Evolutionary conservation across 148 eudicot species (phyloP).

Genomic region (Chenopodium quinoa): DNA sequence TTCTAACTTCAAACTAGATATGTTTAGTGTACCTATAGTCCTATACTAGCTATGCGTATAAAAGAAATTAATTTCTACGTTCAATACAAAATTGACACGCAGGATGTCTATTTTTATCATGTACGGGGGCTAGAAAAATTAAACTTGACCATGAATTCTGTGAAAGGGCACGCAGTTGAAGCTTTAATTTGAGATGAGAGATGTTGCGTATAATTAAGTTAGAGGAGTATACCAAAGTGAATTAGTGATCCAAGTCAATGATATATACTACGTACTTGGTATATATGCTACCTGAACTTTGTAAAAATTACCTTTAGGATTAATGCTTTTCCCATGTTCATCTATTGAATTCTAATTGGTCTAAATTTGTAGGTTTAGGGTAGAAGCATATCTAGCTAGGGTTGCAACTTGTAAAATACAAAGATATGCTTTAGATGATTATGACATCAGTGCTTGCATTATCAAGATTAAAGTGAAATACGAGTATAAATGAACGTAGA

Average conservation of each 20-base stretch:
- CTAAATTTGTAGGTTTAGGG: not conserved
- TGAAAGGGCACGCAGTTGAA: too few species aligned
- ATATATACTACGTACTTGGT: too few species aligned
- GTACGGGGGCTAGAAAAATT: not conserved
- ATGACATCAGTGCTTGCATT: not conserved
- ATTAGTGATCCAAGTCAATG: not conserved
- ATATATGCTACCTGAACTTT: not conserved
- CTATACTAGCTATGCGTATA: too few species aligned
- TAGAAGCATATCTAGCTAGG: not conserved
- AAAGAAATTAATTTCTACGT: too few species aligned
- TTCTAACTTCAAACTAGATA: too few species aligned
- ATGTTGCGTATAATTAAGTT: not conserved
- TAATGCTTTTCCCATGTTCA: not conserved
- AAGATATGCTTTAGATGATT: too few species aligned
- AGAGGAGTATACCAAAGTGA: too few species aligned
- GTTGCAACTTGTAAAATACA: not conserved
- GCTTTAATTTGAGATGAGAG: not conserved
- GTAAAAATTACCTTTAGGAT: not conserved
- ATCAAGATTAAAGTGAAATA: not conserved
- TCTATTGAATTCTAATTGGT: not conserved
- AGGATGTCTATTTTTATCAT: too few species aligned
- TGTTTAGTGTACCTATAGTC: too few species aligned
- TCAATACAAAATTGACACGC: too few species aligned
- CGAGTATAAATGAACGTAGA: too few species aligned
- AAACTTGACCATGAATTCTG: too few species aligned